Conservation (phyloP, 2,329 filamentous ascomycete genomes). For the Cladosporium sp. region DNA sequence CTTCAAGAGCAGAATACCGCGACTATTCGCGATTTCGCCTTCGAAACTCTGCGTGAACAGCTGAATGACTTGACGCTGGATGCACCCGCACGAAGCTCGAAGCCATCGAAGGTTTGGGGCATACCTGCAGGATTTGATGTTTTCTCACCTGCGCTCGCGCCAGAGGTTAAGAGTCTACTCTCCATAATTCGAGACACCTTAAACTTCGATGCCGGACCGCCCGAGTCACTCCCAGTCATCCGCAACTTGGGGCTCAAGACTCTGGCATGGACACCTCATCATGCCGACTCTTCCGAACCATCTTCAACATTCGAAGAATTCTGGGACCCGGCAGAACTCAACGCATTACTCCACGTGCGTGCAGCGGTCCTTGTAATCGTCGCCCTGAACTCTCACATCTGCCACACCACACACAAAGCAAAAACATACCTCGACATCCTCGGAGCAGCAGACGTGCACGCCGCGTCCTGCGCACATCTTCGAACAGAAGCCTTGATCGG, state of each 20-base stretch:
- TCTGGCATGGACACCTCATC: slow-evolving; percentile 21
- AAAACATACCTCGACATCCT: slow-evolving; percentile 16
- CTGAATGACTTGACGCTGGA: slow-evolving; percentile 15
- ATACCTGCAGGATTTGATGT: slow-evolving; percentile 17
- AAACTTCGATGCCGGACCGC: slow-evolving; percentile 4
- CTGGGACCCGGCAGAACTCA: slow-evolving; percentile 17
- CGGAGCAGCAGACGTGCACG: slow-evolving; percentile 13
- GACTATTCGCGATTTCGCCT: slow-evolving; percentile 19
- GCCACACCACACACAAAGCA: slow-evolving; percentile 9
- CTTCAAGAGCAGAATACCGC: slow-evolving; percentile 19
- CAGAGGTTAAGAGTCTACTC: slow-evolving; percentile 19
- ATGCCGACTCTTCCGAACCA: slow-evolving; percentile 14
- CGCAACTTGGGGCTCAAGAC: slow-evolving; percentile 18
- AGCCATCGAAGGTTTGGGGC: background rate
- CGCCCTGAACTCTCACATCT: slow-evolving; percentile 16
- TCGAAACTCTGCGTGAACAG: slow-evolving; percentile 18
- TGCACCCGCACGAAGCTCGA: background rate
- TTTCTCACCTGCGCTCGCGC: slow-evolving; percentile 9
- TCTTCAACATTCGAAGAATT: slow-evolving; percentile 14
- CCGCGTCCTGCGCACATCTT: slow-evolving; percentile 18
- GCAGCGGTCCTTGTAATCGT: slow-evolving; percentile 13
- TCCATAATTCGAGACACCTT: slow-evolving; percentile 9
- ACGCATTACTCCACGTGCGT: slow-evolving; percentile 19
- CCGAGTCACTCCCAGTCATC: slow-evolving; percentile 2
- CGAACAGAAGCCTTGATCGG: slow-evolving; percentile 17